Evolutionary conservation across 1,139 yeast species (phyloP).

Genomic region (Yarrowia galli): DNA sequence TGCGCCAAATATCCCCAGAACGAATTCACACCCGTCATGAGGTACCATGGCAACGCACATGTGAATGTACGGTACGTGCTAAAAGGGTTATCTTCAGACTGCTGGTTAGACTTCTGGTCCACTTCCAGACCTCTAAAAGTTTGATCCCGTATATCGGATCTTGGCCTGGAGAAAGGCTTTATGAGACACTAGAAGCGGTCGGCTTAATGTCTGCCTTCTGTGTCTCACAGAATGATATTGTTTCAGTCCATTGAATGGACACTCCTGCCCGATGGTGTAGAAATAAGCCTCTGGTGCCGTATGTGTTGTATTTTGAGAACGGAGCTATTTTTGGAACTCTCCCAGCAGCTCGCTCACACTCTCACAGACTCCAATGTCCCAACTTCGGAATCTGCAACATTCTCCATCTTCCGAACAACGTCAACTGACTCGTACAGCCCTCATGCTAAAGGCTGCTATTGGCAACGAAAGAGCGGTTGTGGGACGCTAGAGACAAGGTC

Average conservation of each 20-base stretch:
- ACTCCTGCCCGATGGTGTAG: not conserved
- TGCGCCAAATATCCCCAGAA: too few relatives aligned
- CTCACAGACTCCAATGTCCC: not conserved
- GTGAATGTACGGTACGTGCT: not conserved
- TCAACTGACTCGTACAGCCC: conserved; percentile 24
- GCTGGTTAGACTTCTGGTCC: conserved; percentile 15
- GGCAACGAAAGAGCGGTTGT: not conserved
- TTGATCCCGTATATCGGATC: not conserved
- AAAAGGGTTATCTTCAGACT: not conserved
- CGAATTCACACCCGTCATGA: not conserved
- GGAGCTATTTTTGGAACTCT: conserved; percentile 20
- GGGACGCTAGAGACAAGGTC: not conserved
- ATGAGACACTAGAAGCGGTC: not conserved
- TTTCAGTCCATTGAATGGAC: not conserved
- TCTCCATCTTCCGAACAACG: not conserved
- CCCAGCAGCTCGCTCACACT: not conserved
- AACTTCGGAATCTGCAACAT: conserved; percentile 14
- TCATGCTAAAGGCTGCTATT: not conserved
- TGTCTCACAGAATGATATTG: not conserved
- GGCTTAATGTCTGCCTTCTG: not conserved
- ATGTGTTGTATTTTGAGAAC: not conserved
- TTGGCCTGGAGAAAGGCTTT: not conserved
- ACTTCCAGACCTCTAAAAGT: not conserved
- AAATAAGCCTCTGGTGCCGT: conserved; percentile 9
- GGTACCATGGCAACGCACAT: not conserved